Evolutionary conservation across 148 eudicot genomes (phyloP).

Genomic region (Rhododendron ovatum): DNA sequence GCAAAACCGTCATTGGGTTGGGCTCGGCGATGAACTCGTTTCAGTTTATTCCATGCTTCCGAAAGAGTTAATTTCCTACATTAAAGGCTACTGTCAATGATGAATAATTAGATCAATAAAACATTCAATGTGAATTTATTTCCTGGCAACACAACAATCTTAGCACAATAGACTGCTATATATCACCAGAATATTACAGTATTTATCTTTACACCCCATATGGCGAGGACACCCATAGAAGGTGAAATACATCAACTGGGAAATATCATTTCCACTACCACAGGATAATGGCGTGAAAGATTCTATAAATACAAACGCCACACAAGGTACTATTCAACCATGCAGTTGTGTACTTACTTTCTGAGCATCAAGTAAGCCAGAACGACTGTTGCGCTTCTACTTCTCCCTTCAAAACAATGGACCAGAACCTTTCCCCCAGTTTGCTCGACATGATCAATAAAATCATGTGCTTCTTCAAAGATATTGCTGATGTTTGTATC

Average conservation of each 20-base stretch:
- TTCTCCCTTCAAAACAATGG: slow-evolving; percentile 99
- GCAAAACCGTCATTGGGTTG: slow-evolving; percentile 99
- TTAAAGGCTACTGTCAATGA: background rate
- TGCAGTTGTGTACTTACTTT: slow-evolving; percentile 57
- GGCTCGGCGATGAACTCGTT: slow-evolving; percentile 82
- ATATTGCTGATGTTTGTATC: slow-evolving; percentile 73
- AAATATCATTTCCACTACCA: background rate
- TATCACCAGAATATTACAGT: background rate
- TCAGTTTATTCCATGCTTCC: slow-evolving; percentile 85
- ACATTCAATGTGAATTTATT: background rate
- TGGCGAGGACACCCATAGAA: background rate
- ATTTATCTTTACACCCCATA: background rate
- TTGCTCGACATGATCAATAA: slow-evolving; percentile 65
- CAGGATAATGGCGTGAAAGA: background rate
- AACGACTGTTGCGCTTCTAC: slow-evolving; percentile 90
- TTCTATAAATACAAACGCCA: background rate
- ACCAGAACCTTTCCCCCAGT: slow-evolving; percentile 86
- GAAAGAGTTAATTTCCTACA: slow-evolving; percentile 70
- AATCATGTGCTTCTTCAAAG: slow-evolving; percentile 80
- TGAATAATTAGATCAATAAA: background rate
- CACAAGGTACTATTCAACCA: background rate
- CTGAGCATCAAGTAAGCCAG: slow-evolving; percentile 84
- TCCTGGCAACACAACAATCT: background rate
- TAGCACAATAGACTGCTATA: background rate
- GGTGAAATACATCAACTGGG: background rate